Base-by-base conservation (phyloP, 2,329 filamentous ascomycete species). In the Polytolypa hystricis region DNA sequence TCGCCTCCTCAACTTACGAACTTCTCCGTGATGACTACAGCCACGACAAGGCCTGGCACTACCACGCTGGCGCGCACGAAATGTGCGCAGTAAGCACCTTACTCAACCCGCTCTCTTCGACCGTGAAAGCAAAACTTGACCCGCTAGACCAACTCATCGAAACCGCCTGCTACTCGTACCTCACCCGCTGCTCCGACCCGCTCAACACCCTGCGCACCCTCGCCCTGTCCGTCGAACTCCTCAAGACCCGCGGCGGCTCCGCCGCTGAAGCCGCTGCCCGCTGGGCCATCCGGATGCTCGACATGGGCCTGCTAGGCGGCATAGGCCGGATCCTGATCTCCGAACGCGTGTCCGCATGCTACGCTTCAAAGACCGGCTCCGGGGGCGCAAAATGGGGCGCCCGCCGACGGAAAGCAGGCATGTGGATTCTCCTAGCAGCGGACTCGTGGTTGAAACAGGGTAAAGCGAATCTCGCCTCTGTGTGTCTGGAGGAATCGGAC, bases 31-130 rank as follows among this genome's bases (percentile, higher is more conserved):
- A 79, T 5, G 93, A 98, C 56, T 98, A 89, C 57, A 79, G 77
- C 53, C 91, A 91, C 54, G 87, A 95, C 56, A 96, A 96, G 58
- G 93, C 91, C 1, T 98, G 91, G 91, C 84, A 77, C 49, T 84
- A 96, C 53, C 85, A 95, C 55, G 91, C 91, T 0, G 89, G 84
- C 3, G 81, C 84, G 1, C 89, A 93, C 56, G 91, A 98, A 65
- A 96, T 98, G 89, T 81, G 83, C 19, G 87, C 84, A 4, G 65
- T 95, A 9, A 84, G 84, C 50, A 74, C 84, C 27, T 72, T 98
- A 21, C 71, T 98, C 42, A 79, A 81, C 50, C 78, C 84, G 0
- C 74, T 82, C 42, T 71, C 73, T 11, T 66, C 82, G 43, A 78
- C 77, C 2, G 77, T 81, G 10, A 94, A 87, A 55, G 76, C 74